Percentiles rank a stretch among this genome's conserved stretches.
Evolutionary conservation across 306 rosid genomes (phyloP).

Genomic region (Fagus sylvatica): DNA sequence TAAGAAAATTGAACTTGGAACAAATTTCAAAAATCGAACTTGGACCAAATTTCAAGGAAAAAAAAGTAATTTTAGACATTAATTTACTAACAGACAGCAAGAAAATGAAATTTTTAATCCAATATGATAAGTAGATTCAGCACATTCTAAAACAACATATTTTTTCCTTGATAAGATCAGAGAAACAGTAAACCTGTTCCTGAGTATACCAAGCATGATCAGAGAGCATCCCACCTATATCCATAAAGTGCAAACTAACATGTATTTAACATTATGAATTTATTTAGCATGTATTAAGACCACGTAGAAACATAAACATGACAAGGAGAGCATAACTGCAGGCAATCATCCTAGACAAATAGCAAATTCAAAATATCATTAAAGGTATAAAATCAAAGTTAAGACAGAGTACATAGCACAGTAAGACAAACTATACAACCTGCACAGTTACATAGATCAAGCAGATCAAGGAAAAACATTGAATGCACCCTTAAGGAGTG

Average conservation of each 20-base stretch:
- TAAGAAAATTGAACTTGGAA: too few relatives aligned
- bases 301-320: not conserved
- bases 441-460: not conserved
- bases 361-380: not conserved
- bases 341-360: not conserved
- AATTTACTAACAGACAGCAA: not conserved
- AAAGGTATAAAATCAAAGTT: not conserved
- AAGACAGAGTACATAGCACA: not conserved
- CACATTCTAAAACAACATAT: not conserved
- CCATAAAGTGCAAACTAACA: not conserved
- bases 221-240: not conserved
- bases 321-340: not conserved
- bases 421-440: not conserved
- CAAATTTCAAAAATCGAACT: too few relatives aligned
- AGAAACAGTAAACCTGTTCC: not conserved
- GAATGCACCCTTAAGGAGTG: not conserved
- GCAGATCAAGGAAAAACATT: not conserved
- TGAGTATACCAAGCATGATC: not conserved
- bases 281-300: not conserved
- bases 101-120: not conserved
- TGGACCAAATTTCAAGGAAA: too few relatives aligned
- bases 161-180: not conserved
- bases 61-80: not conserved
- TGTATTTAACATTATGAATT: not conserved
- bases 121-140: not conserved